Percentiles rank a stretch among this genome's conserved stretches.
These are phyloP conservation scores for Saksenaea oblongispora DNA, from an alignment of 371 early-diverging fungal genomes.

Conservation along the genomic window DNA sequence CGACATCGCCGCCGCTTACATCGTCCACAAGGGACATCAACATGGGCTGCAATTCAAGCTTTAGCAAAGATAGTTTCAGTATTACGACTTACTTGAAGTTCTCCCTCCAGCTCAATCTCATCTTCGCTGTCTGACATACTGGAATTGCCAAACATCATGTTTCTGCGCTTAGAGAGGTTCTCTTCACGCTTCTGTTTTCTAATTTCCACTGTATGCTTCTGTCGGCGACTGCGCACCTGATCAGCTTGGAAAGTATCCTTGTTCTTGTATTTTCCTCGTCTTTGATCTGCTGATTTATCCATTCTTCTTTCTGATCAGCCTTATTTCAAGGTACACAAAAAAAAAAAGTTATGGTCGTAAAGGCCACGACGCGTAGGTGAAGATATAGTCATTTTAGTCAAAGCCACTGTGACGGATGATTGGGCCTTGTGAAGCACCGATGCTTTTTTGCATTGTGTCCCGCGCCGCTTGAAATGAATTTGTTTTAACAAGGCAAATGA, in stretches of 20 bases:
- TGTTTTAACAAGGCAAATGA: too few relatives aligned
- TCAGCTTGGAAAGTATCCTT: conserved; percentile 42
- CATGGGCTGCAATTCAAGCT: conserved; percentile 14
- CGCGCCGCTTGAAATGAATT: too few relatives aligned
- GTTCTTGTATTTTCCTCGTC: conserved; percentile 37
- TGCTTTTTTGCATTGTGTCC: too few relatives aligned
- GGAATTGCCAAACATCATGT: conserved; percentile 10
- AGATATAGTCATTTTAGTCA: not conserved
- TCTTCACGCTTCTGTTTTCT: conserved; percentile 97
- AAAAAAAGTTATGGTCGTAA: not conserved
- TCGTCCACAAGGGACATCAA: conserved; percentile 65
- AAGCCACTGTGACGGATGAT: not conserved
- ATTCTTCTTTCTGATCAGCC: conserved; percentile 5
- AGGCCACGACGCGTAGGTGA: not conserved
- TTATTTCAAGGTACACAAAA: not conserved
- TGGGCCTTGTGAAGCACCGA: not conserved
- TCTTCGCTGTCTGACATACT: conserved; percentile 76
- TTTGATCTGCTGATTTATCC: conserved; percentile 23
- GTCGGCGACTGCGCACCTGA: conserved; percentile 41
- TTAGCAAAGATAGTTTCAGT: not conserved
- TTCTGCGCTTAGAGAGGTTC: conserved; percentile 41
- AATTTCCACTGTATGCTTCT: conserved; percentile 74
- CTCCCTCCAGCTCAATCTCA: conserved; percentile 55
- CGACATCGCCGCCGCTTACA: conserved; percentile 77
- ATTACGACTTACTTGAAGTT: conserved; percentile 8